A percentile compares a stretch with the other conserved stretches of the same genome.
Evolutionary conservation across 202 grass and related monocot species (phyloP).

Genomic region (Zizania palustris): DNA sequence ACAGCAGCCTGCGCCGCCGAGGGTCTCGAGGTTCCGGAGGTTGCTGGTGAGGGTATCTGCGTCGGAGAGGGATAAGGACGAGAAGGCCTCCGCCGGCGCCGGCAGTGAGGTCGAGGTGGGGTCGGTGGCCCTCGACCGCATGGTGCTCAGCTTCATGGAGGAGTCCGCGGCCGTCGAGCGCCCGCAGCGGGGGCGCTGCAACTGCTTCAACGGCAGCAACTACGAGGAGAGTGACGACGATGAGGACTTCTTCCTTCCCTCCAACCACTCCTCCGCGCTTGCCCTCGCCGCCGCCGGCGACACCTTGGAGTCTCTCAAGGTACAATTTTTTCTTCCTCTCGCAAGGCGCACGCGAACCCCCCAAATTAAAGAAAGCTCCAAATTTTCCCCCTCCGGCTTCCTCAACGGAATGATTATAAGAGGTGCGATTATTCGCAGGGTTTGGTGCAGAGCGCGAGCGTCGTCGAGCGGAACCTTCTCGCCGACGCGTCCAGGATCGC

Average conservation of each 20-base stretch:
- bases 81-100: neutral
- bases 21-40: slow-evolving; percentile 63
- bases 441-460: slow-evolving; percentile 69
- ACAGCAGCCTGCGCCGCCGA: slow-evolving; percentile 18
- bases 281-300: slow-evolving; percentile 40
- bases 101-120: slow-evolving; percentile 45
- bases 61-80: slow-evolving; percentile 63
- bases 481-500: slow-evolving; percentile 75
- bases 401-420: slow-evolving; percentile 29
- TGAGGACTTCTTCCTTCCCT: slow-evolving; percentile 69
- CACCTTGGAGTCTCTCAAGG: slow-evolving; percentile 69
- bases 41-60: slow-evolving; percentile 51
- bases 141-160: slow-evolving; percentile 95
- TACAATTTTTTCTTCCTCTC: too few species aligned
- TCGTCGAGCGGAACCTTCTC: slow-evolving; percentile 84
- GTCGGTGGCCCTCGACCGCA: slow-evolving; percentile 73
- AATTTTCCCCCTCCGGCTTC: neutral
- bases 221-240: slow-evolving; percentile 83
- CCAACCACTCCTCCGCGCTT: slow-evolving; percentile 24
- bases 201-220: slow-evolving; percentile 94
- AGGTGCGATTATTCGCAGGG: slow-evolving; percentile 53
- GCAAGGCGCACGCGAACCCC: neutral
- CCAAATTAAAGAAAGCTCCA: neutral
- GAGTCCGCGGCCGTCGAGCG: slow-evolving; percentile 60
- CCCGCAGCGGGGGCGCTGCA: slow-evolving; percentile 71